These are phyloP conservation scores for Aspergillus uvarum DNA, from an alignment of 2,329 filamentous ascomycete species.

Conservation along the genomic window DNA sequence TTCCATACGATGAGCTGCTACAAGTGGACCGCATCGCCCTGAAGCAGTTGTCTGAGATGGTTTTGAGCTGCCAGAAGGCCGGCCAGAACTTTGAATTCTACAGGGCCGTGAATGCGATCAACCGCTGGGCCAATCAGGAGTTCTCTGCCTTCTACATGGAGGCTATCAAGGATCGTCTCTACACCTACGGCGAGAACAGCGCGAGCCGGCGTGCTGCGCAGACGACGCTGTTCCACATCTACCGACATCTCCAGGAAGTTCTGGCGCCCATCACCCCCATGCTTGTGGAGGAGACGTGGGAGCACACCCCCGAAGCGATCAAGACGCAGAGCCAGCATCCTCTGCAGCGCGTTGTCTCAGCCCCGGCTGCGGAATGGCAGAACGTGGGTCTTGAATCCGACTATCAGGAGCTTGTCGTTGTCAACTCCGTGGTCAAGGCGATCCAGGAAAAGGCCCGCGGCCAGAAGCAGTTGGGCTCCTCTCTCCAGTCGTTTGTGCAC, in stretches of 20 bases:
- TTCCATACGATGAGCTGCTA: constrained; percentile 52
- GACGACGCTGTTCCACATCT: constrained; percentile 60
- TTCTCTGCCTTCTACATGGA: constrained; percentile 95
- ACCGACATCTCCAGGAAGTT: constrained; percentile 72
- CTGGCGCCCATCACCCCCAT: constrained; percentile 78
- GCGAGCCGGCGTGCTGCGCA: constrained; percentile 59
- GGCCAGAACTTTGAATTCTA: constrained; percentile 78
- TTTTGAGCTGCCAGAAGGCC: constrained; percentile 62
- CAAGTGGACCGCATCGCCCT: constrained; percentile 73
- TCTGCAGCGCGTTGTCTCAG: constrained; percentile 39
- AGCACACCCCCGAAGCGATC: constrained; percentile 68
- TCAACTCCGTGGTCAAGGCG: constrained; percentile 68
- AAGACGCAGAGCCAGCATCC: constrained; percentile 50
- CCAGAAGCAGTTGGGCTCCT: constrained; percentile 73
- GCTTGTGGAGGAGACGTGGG: constrained; percentile 86
- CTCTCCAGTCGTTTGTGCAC: constrained; percentile 71
- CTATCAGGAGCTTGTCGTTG: constrained; percentile 45
- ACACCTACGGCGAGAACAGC: constrained; percentile 72
- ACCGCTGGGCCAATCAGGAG: constrained; percentile 77
- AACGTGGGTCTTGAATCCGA: constrained; percentile 50
- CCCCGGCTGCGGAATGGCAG: constrained; percentile 36
- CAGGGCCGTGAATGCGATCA: constrained; percentile 70
- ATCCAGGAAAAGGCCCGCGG: constrained; percentile 71
- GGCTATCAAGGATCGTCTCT: constrained; percentile 84
- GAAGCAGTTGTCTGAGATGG: constrained; percentile 67